Evolutionary conservation across 768 basidiomycete genomes (phyloP).

Genomic region (Xerocomus brunneocitrinus): DNA sequence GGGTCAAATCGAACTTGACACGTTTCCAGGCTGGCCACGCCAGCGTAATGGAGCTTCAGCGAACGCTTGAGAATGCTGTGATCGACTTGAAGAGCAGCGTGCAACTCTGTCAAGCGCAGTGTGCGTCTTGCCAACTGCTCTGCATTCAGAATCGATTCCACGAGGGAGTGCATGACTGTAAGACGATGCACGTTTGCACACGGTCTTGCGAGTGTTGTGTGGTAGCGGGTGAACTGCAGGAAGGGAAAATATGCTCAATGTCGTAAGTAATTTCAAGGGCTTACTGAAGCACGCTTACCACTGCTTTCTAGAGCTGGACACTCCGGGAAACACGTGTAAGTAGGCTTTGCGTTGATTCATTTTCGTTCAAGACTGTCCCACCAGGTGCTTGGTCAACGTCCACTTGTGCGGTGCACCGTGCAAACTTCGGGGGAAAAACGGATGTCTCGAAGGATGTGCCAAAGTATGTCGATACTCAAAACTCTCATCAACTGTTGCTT

Average conservation of each 20-base stretch:
- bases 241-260: constrained; percentile 38
- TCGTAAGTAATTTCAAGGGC: constrained; percentile 34
- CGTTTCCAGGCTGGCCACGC: constrained; percentile 46
- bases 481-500: not conserved
- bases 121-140: constrained; percentile 43
- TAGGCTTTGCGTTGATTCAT: constrained; percentile 4
- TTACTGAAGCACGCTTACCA: not conserved
- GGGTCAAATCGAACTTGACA: constrained; percentile 46
- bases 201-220: constrained; percentile 41
- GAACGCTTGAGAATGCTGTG: constrained; percentile 38
- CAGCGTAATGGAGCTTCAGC: constrained; percentile 40
- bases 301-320: constrained; percentile 47
- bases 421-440: constrained; percentile 39
- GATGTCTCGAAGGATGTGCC: constrained; percentile 50
- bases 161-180: constrained; percentile 44
- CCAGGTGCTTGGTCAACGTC: constrained; percentile 46
- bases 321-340: constrained; percentile 50
- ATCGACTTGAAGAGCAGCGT: constrained; percentile 46
- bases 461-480: constrained; percentile 34
- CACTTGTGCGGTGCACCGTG: constrained; percentile 58
- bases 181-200: constrained; percentile 44
- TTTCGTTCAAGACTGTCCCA: not conserved
- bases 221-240: constrained; percentile 28
- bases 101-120: constrained; percentile 49
- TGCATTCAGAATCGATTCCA: constrained; percentile 49